Percentiles rank a stretch among this genome's conserved stretches.
phyloP scores from a whole-genome alignment of 805 yeast species.

The Yamadazyma nakazawae region DNA sequence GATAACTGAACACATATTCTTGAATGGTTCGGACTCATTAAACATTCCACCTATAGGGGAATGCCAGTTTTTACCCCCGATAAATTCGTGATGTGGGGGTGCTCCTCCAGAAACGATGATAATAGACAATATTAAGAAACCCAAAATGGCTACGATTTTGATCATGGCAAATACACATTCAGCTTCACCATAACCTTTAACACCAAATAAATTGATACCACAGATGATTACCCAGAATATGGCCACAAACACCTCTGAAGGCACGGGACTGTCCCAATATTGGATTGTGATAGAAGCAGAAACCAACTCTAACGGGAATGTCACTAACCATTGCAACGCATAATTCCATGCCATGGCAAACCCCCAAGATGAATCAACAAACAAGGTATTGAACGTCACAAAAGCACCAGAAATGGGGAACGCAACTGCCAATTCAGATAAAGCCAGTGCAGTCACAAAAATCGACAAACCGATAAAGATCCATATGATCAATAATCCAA shows the following conservation, averaged over 20 bases:
- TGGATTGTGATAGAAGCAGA: conserved; percentile 34
- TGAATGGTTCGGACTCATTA: conserved; percentile 41
- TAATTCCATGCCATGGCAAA: conserved; percentile 56
- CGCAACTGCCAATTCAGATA: conserved; percentile 57
- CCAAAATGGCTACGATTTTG: conserved; percentile 56
- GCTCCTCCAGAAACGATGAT: conserved; percentile 60
- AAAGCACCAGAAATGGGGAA: conserved; percentile 67
- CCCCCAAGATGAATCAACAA: conserved; percentile 59
- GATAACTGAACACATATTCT: conserved; percentile 58
- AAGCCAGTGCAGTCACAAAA: conserved; percentile 53
- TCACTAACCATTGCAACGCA: conserved; percentile 37
- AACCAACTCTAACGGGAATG: conserved; percentile 34
- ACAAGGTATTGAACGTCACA: conserved; percentile 55
- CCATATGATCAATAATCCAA: conserved; percentile 57
- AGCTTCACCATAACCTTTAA: conserved; percentile 66
- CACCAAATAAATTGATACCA: conserved; percentile 56
- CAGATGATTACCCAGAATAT: conserved; percentile 52
- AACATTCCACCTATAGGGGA: conserved; percentile 53
- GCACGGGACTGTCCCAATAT: conserved; percentile 28
- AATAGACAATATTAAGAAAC: conserved; percentile 55
- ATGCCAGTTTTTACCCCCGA: conserved; percentile 60
- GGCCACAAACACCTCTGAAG: conserved; percentile 55
- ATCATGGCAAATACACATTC: conserved; percentile 55
- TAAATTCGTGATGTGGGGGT: conserved; percentile 49
- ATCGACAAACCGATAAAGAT: conserved; percentile 51